phyloP scores from a whole-genome alignment of 2,329 filamentous ascomycete genomes.

The Neoscytalidium dimidiatum region DNA sequence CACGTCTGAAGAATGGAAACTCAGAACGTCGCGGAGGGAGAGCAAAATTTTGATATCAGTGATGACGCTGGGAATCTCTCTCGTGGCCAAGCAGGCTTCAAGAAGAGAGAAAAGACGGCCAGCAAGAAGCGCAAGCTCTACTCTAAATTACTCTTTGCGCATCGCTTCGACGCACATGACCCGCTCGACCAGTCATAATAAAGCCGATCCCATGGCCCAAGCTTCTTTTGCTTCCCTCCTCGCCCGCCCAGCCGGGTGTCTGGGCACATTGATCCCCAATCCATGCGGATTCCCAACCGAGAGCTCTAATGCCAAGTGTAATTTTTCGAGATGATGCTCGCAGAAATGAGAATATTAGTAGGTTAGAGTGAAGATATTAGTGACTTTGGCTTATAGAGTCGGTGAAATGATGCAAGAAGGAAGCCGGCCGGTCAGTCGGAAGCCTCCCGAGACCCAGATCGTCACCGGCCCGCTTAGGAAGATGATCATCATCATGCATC shows the following conservation, averaged over 20 bases:
- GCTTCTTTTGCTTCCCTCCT: background rate
- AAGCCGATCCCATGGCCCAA: conserved; percentile 10
- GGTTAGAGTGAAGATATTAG: background rate
- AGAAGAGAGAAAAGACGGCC: background rate
- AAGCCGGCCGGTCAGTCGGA: conserved; percentile 9
- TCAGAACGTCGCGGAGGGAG: no score
- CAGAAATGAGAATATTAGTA: background rate
- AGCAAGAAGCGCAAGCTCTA: background rate
- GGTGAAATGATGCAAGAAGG: background rate
- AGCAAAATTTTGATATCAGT: background rate
- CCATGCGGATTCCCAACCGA: background rate
- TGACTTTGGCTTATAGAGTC: background rate
- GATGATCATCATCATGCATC: conserved; percentile 11
- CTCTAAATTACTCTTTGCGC: conserved; percentile 9
- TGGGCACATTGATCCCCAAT: background rate
- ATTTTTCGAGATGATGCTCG: conserved; percentile 7
- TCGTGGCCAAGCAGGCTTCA: background rate
- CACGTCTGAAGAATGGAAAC: no score
- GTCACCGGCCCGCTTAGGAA: conserved; percentile 10
- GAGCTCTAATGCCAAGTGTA: background rate
- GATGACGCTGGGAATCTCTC: background rate
- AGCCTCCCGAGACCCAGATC: conserved; percentile 14
- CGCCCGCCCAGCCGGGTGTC: no score
- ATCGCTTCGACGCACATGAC: conserved; percentile 8
- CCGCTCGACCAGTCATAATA: conserved; percentile 4